Evolutionary conservation across 2,329 filamentous ascomycete genomes (phyloP).

Genomic region (Aurifilum marmelostoma): DNA sequence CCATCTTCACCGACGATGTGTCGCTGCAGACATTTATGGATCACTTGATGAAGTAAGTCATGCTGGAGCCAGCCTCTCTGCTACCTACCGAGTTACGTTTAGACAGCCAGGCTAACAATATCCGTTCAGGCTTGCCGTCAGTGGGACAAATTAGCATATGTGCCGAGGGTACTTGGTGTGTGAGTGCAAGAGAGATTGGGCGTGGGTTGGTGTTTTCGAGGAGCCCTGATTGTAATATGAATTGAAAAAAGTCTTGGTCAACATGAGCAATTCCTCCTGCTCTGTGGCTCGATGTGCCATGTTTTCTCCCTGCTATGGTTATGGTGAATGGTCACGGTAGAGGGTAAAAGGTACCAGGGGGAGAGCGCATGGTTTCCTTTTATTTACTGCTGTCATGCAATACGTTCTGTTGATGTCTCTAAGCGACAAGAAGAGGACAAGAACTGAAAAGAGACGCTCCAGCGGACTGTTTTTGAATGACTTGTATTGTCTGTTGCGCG

Average conservation of each 20-base stretch:
- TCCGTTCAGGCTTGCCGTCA: conserved; percentile 58
- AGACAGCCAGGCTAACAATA: conserved; percentile 22
- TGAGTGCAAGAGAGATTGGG: background rate
- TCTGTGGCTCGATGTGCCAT: background rate
- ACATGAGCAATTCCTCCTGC: background rate
- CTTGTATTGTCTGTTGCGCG: background rate
- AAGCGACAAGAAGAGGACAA: background rate
- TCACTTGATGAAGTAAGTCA: conserved; percentile 93
- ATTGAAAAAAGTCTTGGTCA: conserved; percentile 4
- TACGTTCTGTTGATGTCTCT: background rate
- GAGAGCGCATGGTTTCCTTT: background rate
- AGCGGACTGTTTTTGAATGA: background rate
- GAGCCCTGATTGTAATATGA: background rate
- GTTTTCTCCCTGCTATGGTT: background rate
- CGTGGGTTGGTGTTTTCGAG: conserved; percentile 13
- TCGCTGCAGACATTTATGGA: conserved; percentile 99
- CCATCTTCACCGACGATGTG: conserved; percentile 98
- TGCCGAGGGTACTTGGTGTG: background rate
- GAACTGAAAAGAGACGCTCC: background rate
- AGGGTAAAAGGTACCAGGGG: background rate
- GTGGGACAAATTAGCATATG: conserved; percentile 59
- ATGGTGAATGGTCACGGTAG: background rate
- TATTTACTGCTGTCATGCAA: background rate
- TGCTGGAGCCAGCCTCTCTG: background rate
- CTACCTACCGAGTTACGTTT: background rate